phyloP scores from a whole-genome alignment of 2,329 filamentous ascomycete genomes.

The Botrytis medusae region DNA sequence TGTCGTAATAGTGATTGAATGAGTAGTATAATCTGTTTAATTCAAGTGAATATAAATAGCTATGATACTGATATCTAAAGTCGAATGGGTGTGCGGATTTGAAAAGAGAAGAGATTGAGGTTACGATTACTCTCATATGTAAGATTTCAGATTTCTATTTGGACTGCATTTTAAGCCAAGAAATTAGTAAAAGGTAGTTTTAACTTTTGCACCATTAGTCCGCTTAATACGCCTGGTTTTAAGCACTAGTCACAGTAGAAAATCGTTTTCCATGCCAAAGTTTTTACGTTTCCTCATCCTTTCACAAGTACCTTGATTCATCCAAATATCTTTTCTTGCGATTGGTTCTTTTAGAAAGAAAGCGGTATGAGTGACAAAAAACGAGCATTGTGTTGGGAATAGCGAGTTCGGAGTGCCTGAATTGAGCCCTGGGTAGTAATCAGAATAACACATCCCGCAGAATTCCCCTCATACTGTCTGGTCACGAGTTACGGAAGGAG shows the following conservation, averaged over 20 bases:
- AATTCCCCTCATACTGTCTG: neutral
- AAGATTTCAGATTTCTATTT: neutral
- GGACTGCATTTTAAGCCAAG: neutral
- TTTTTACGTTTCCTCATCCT: neutral
- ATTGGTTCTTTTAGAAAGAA: neutral
- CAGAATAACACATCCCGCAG: neutral
- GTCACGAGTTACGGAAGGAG: neutral
- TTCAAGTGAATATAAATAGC: neutral
- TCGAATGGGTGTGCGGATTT: neutral
- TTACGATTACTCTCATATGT: neutral
- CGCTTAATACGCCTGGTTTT: neutral
- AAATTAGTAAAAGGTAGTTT: neutral
- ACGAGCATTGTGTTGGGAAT: neutral
- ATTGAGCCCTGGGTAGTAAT: neutral
- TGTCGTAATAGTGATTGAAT: neutral
- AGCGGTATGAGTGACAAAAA: neutral
- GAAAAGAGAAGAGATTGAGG: neutral
- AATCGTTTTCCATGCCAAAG: neutral
- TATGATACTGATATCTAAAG: neutral
- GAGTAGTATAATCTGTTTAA: neutral
- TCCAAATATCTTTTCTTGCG: neutral
- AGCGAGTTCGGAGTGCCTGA: neutral
- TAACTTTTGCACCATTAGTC: neutral
- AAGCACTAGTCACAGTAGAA: neutral
- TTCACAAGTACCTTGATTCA: neutral